Conservation (phyloP, 352 stramenopile species). For the Phytophthora citricola region DNA sequence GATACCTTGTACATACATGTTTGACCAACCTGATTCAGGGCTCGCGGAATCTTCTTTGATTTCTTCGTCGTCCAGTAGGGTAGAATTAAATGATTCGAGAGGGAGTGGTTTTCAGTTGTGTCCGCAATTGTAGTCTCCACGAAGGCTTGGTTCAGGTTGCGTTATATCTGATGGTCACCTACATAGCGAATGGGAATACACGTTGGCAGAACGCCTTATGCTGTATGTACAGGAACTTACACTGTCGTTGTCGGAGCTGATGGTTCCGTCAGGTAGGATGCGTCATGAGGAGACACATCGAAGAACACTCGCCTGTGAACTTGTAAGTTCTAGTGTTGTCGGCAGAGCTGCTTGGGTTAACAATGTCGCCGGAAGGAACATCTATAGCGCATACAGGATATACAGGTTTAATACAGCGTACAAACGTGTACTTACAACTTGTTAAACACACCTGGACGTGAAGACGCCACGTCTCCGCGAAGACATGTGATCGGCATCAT, state of each 20-base stretch:
- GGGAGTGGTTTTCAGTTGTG: not conserved
- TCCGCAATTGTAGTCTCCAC: too few relatives aligned
- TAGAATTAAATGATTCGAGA: not conserved
- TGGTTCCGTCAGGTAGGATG: not conserved
- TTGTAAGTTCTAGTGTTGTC: too few relatives aligned
- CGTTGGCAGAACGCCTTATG: not conserved
- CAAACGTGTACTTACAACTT: not conserved
- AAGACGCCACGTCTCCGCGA: not conserved
- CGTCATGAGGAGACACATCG: not conserved
- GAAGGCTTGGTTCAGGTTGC: not conserved
- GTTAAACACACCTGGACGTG: not conserved
- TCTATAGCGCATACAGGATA: not conserved
- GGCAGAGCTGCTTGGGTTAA: too few relatives aligned
- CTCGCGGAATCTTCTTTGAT: not conserved
- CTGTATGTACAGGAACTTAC: not conserved
- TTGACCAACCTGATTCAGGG: not conserved
- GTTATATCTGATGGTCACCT: not conserved
- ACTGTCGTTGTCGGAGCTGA: not conserved
- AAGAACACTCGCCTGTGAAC: not conserved
- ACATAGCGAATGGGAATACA: not conserved
- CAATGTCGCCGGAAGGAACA: not conserved
- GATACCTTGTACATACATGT: not conserved
- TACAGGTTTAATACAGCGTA: not conserved
- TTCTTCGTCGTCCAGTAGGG: not conserved
- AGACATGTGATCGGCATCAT: too few relatives aligned